These are phyloP conservation scores for Colletotrichum chlorophyti DNA, from an alignment of 2,329 filamentous ascomycete species.

Conservation along the genomic window DNA sequence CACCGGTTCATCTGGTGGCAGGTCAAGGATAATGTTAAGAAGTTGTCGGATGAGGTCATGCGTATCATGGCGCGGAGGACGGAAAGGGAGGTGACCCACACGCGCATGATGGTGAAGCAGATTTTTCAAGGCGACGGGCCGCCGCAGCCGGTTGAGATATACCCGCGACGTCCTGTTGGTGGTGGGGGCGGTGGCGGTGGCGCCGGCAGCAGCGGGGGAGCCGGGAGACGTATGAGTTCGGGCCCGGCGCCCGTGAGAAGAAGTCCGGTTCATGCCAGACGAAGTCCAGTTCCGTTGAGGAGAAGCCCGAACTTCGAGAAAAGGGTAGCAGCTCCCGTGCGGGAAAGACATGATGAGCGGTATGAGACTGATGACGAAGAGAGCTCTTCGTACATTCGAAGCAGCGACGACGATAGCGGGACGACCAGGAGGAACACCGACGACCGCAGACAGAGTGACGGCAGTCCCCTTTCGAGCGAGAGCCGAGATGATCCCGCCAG, in stretches of 20 bases:
- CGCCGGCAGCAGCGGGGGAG: slow-evolving; percentile 1
- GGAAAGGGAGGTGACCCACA: slow-evolving; percentile 25
- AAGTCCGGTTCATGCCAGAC: not conserved
- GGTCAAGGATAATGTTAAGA: slow-evolving; percentile 20
- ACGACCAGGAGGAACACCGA: not conserved
- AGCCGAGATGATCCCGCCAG: not conserved
- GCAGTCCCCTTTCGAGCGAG: not conserved
- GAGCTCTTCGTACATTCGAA: not conserved
- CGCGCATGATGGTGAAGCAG: slow-evolving; percentile 20
- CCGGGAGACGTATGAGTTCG: slow-evolving; percentile 2
- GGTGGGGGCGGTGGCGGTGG: slow-evolving; percentile 10
- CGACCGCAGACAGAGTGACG: not conserved
- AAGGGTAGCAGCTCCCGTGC: no score
- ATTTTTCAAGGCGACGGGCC: not conserved
- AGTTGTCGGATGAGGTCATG: slow-evolving; percentile 20
- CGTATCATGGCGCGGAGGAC: slow-evolving; percentile 22
- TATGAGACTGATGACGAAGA: not conserved
- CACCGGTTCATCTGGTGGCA: slow-evolving; percentile 29
- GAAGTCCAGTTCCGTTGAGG: no score
- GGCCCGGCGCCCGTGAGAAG: not conserved
- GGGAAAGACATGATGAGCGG: not conserved
- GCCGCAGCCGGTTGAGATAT: not conserved
- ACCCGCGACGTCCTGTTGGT: not conserved
- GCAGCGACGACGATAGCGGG: not conserved
- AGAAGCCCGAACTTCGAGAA: no score